Base-by-base conservation (phyloP, 2,329 filamentous ascomycete species). In the Macroventuria anomochaeta region DNA sequence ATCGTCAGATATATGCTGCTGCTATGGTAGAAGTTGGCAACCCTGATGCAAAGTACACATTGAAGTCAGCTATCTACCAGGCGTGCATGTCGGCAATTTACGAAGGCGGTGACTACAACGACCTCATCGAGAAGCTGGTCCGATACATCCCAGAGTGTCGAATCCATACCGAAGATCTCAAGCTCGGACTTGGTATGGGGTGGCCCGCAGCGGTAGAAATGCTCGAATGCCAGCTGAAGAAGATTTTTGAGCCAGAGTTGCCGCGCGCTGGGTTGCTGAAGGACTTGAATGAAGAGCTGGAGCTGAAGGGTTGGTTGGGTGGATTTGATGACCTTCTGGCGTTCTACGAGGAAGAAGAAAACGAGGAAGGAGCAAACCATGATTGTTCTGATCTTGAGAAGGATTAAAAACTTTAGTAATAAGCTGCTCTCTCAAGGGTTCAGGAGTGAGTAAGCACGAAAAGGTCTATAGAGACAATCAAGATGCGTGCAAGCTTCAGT, bases 1-100 rank as follows among this genome's bases (percentile, higher is more conserved):
- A 62, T 21, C 49, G 54, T 4, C 15, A 56, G 36, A 26, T 60
- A 1, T 62, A 58, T 28, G 34, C 57, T 15, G 44, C 49, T 8
- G 54, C 57, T 1, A 43, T 60, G 42, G 23, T 37, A 1, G 57
- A 60, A 21, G 42, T 46, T n/a, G 21, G 32, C 7, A 28, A 42
- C n/a, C 20, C 38, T 0, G 60, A 63, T 15, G 55, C 55, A 7
- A 53, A 42, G 26, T 60, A 47, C 32, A 53, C 57, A 1, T 5
- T 17, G 17, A 52, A 21, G 12, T 48, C 28, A 0, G 36, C 37
- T 1, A 20, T 34, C 5, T 40, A 48, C 10, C 29, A 40, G 12
- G 21, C 36, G 6, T n/a, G n/a, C 1, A 18, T 31, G 1, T 3
- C 20, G 2, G 29, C 36, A 6, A 3, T 40, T 7, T 18, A 25